Conservation (phyloP, 805 yeast species). For the Ogataea ramenticola region DNA sequence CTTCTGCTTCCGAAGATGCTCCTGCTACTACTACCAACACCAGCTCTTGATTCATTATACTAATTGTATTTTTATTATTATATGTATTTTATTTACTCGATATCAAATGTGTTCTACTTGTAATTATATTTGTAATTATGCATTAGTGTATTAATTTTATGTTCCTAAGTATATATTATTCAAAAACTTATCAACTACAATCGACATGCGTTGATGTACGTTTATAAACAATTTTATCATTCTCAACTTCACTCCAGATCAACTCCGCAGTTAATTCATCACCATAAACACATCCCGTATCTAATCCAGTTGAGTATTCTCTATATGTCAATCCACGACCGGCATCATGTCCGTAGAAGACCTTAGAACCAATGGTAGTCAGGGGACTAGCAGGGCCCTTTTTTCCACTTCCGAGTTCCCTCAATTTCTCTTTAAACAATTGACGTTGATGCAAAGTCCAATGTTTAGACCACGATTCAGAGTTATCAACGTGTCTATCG, state of each 20-base stretch:
- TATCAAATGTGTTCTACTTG: no score
- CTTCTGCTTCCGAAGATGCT: no score
- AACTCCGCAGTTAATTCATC: constrained; percentile 59
- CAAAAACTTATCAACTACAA: constrained; percentile 7
- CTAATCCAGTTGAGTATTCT: constrained; percentile 71
- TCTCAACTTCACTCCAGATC: constrained; percentile 29
- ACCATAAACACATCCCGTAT: constrained; percentile 77
- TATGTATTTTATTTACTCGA: no score
- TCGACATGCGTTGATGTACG: constrained; percentile 21
- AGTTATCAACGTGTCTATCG: constrained; percentile 22
- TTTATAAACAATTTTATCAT: constrained; percentile 16
- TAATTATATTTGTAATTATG: background rate
- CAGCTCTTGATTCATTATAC: no score
- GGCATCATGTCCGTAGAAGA: constrained; percentile 89
- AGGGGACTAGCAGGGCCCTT: background rate
- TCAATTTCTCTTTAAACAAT: constrained; percentile 3
- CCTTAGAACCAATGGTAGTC: constrained; percentile 26
- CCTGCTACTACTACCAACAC: no score
- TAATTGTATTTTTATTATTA: no score
- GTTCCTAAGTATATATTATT: background rate
- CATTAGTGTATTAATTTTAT: background rate
- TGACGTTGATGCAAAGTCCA: constrained; percentile 22
- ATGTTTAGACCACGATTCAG: constrained; percentile 25
- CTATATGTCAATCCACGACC: constrained; percentile 60
- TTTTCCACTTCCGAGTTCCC: background rate